These are phyloP conservation scores for Phlegmacium glaucopus DNA, from an alignment of 768 basidiomycete species.

Conservation along the genomic window DNA sequence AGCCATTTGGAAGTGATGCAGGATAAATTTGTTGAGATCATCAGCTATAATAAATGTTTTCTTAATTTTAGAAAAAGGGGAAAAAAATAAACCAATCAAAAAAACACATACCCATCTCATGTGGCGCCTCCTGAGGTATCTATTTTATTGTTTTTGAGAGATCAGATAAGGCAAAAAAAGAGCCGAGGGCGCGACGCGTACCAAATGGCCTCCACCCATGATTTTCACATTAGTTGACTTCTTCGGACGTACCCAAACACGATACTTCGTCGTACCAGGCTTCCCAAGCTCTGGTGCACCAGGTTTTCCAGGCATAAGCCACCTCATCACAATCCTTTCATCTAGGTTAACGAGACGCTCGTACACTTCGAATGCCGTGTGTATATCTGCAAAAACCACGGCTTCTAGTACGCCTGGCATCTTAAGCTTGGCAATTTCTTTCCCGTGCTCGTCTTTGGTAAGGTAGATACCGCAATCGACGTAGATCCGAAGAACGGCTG, in stretches of 20 bases:
- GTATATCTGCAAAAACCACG: slow-evolving; percentile 49
- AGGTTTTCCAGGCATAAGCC: slow-evolving; percentile 49
- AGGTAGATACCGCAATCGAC: slow-evolving; percentile 53
- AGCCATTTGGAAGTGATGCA: slow-evolving; percentile 5
- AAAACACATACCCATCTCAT: slow-evolving; percentile 19
- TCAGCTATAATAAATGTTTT: slow-evolving; percentile 7
- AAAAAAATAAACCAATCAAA: background rate
- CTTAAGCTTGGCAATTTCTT: slow-evolving; percentile 53
- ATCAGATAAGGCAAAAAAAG: background rate
- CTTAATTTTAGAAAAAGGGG: background rate
- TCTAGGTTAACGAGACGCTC: slow-evolving; percentile 43
- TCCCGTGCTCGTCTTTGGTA: slow-evolving; percentile 22
- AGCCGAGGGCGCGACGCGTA: slow-evolving; percentile 18
- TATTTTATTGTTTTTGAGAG: slow-evolving; percentile 12
- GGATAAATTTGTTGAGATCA: slow-evolving; percentile 11
- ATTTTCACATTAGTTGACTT: slow-evolving; percentile 42
- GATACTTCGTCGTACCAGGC: slow-evolving; percentile 27
- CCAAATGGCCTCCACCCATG: slow-evolving; percentile 40
- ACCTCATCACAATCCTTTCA: slow-evolving; percentile 46
- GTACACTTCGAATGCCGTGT: slow-evolving; percentile 39
- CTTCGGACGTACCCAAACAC: slow-evolving; percentile 41
- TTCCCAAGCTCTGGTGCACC: slow-evolving; percentile 37
- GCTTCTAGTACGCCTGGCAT: slow-evolving; percentile 67
- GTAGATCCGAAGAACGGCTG: slow-evolving; percentile 55
- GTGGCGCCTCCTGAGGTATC: slow-evolving; percentile 42